Evolutionary conservation across 352 stramenopile genomes (phyloP).

Genomic region (Pythium aristosporum): DNA sequence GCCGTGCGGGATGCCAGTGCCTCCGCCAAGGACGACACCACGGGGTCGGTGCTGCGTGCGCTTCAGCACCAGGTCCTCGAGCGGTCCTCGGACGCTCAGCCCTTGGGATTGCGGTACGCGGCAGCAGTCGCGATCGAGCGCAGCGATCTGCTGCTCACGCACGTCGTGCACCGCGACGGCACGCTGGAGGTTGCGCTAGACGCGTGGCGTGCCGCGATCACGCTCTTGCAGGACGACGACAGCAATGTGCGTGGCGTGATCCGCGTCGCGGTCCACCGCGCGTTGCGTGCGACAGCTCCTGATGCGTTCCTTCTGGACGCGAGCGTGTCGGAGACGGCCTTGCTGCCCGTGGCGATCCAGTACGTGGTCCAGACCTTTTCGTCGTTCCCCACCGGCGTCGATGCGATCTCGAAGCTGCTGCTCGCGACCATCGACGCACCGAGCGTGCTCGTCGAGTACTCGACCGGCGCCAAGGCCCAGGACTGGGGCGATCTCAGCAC

Average conservation of each 20-base stretch:
- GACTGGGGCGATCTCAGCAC: constrained; percentile 59
- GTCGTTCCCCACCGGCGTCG: constrained; percentile 28
- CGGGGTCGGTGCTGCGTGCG: constrained; percentile 13
- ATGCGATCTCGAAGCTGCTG: constrained; percentile 33
- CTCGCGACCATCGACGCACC: constrained; percentile 41
- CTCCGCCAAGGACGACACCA: neutral
- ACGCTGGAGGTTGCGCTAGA: constrained; percentile 36
- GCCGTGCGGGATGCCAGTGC: too few species aligned
- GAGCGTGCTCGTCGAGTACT: constrained; percentile 42
- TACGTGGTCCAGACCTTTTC: constrained; percentile 44
- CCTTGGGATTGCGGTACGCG: constrained; percentile 56
- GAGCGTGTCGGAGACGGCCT: constrained; percentile 46
- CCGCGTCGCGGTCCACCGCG: constrained; percentile 35
- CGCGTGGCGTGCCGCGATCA: constrained; percentile 58
- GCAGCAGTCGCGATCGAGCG: constrained; percentile 51
- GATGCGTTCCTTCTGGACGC: neutral
- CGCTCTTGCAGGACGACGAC: constrained; percentile 73
- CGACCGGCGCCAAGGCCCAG: constrained; percentile 37
- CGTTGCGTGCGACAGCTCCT: constrained; percentile 22
- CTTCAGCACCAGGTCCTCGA: constrained; percentile 42
- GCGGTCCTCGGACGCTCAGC: constrained; percentile 49
- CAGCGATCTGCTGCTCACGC: constrained; percentile 43
- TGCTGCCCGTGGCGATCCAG: constrained; percentile 54
- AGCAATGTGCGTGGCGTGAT: constrained; percentile 33
- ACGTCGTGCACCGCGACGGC: constrained; percentile 4